Evolutionary conservation across 148 eudicot species (phyloP).

Genomic region (Heliosperma pusillum): DNA sequence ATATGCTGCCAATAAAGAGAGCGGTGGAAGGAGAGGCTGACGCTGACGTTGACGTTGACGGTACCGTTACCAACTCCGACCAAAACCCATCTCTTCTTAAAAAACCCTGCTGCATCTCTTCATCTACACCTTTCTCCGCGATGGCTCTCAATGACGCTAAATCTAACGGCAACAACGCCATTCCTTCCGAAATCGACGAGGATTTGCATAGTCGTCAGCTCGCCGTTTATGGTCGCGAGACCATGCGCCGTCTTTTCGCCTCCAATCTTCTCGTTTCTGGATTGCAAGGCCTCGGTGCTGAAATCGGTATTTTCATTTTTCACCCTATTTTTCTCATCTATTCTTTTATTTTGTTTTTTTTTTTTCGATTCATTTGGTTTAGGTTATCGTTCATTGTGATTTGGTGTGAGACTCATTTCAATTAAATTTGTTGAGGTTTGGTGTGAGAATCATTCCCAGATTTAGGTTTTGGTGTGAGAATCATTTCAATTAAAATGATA

Average conservation of each 20-base stretch:
- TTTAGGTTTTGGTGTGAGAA: neutral
- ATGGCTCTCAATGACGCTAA: constrained; percentile 23
- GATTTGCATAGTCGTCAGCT: constrained; percentile 88
- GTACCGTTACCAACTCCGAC: constrained; percentile 14
- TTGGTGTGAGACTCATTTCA: neutral
- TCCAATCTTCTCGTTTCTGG: constrained; percentile 71
- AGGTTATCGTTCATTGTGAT: too few relatives aligned
- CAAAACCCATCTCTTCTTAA: constrained; percentile 35
- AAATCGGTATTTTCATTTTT: constrained; percentile 49
- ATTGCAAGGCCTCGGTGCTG: constrained; percentile 80
- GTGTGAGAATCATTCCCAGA: neutral
- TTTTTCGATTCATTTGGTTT: neutral
- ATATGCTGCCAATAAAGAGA: constrained; percentile 84
- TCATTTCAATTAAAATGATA: neutral
- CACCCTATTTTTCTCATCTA: neutral
- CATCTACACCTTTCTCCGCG: constrained; percentile 9
- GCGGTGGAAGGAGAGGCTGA: constrained; percentile 46
- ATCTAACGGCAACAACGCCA: constrained; percentile 8
- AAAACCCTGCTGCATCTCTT: constrained; percentile 34
- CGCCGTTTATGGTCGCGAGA: constrained; percentile 83
- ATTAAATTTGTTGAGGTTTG: neutral
- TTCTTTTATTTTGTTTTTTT: neutral
- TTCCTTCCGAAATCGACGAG: constrained; percentile 58
- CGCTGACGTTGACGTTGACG: constrained; percentile 23
- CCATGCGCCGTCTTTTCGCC: constrained; percentile 75